Percentiles rank a stretch among this genome's conserved stretches.
These are phyloP conservation scores for Acmispon strigosus DNA, from an alignment of 306 rosid genomes.

Conservation along the genomic window DNA sequence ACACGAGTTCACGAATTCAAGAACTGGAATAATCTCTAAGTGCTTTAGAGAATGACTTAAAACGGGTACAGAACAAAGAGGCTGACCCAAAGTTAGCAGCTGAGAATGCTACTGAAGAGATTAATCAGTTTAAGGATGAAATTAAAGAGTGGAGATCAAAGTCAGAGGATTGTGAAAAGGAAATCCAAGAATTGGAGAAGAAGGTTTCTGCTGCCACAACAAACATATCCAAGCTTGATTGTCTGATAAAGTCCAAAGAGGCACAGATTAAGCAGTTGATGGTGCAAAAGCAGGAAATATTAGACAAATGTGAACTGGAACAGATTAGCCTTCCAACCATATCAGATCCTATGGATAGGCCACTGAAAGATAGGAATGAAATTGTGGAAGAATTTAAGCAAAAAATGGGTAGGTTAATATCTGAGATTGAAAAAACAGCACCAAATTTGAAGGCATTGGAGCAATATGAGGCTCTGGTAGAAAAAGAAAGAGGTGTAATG, in stretches of 20 bases:
- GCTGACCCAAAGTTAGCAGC: slow-evolving; percentile 54
- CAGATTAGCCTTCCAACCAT: slow-evolving; percentile 57
- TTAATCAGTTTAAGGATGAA: slow-evolving; percentile 48
- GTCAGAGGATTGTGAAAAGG: slow-evolving; percentile 82
- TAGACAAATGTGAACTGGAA: slow-evolving; percentile 76
- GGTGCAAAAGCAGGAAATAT: slow-evolving; percentile 70
- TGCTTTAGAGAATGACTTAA: slow-evolving; percentile 51
- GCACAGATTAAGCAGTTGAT: slow-evolving; percentile 61
- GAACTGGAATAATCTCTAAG: slow-evolving; percentile 56
- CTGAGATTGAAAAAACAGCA: slow-evolving; percentile 85
- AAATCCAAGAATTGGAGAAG: slow-evolving; percentile 88
- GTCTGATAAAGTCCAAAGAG: slow-evolving; percentile 82
- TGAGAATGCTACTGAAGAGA: slow-evolving; percentile 58
- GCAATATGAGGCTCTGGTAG: slow-evolving; percentile 76
- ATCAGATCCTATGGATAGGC: slow-evolving; percentile 76
- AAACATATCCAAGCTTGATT: slow-evolving; percentile 63
- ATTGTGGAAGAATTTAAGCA: slow-evolving; percentile 68
- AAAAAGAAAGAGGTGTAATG: slow-evolving; percentile 65
- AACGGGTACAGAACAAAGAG: slow-evolving; percentile 59
- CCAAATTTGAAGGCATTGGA: slow-evolving; percentile 93
- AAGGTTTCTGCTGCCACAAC: slow-evolving; percentile 74
- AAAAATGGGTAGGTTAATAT: slow-evolving; percentile 51
- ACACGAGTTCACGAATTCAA: slow-evolving; percentile 56
- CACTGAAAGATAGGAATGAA: slow-evolving; percentile 59
- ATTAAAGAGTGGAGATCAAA: slow-evolving; percentile 79